Evolutionary conservation across 257 asterid genomes (phyloP), one percentile per base, ranked within the genome.

Genomic region (Hygrophila difformis): DNA sequence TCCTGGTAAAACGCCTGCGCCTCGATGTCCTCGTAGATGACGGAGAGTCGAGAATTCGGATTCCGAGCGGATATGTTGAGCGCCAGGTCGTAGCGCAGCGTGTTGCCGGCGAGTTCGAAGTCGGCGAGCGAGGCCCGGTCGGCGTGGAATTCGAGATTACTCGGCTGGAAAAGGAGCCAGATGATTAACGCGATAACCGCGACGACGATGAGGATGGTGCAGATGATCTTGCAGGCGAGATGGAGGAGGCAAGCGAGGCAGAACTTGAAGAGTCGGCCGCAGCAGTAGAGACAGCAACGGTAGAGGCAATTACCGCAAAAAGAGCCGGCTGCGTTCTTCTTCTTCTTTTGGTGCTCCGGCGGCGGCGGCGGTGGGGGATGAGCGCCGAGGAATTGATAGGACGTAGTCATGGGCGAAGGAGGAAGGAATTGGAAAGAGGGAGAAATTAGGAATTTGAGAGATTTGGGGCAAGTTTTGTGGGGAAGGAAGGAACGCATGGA

Each of bases 101-200:
- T 61, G 62, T 16, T 61, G 62, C 63, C 72, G 16, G 13, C 8
- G 12, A 46, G 53, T 16, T 56, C 59, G 67, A 80, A 74, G 9
- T 71, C 67, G 17, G 74, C 63, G 0, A 80, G 39, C 0, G 61
- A 1, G 12, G 92, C 81, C 8, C 61, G 52, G 6, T 57, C 39
- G 18, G 70, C 71, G 56, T 71, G 20, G 58, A 74, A 63, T 18
- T 66, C 64, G 55, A 74, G 52, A 36, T 39, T 33, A 55, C 58
- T 68, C 0, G 87, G 92, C 1, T 80, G 74, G 71, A 77, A 64
- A 2, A 77, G 7, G 1, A 77, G 53, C 79, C 78, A 77, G 13
- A 59, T 2, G 47, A 61, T 19, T 10, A 71, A 16, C 26, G 28
- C 48, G 2, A 68, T 0, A 1, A 71, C 34, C 3, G 50, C 79